Conservation (phyloP, 805 yeast species). For the Henningerozyma blattae region DNA sequence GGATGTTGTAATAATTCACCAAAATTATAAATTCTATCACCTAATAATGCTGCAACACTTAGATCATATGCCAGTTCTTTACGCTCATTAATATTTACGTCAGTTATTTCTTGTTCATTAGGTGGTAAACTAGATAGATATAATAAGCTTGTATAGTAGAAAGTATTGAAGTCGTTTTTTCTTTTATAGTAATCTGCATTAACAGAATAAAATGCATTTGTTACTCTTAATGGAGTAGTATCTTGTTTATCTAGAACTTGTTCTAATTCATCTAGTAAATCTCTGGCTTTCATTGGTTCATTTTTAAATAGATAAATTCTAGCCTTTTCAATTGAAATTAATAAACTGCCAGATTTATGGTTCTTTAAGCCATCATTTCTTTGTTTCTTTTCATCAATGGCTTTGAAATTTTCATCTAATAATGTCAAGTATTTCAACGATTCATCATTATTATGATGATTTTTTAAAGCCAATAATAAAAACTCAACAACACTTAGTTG, state of each 20-base stretch:
- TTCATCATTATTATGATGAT: slow-evolving; percentile 32
- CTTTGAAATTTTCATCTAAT: slow-evolving; percentile 35
- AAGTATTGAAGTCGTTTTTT: slow-evolving; percentile 67
- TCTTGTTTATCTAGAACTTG: slow-evolving; percentile 45
- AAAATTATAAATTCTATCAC: slow-evolving; percentile 86
- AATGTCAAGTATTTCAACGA: slow-evolving; percentile 37
- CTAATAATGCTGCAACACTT: slow-evolving; percentile 76
- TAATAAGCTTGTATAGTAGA: slow-evolving; percentile 69
- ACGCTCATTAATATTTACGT: slow-evolving; percentile 13
- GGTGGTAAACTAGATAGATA: slow-evolving; percentile 65
- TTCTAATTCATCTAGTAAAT: slow-evolving; percentile 50
- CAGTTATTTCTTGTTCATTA: slow-evolving; percentile 13
- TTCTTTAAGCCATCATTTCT: slow-evolving; percentile 26
- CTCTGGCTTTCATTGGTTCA: slow-evolving; percentile 48
- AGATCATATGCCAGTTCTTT: slow-evolving; percentile 59
- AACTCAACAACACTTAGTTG: slow-evolving; percentile 71
- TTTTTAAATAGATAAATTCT: slow-evolving; percentile 50
- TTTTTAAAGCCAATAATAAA: slow-evolving; percentile 42
- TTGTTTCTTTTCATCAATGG: slow-evolving; percentile 22
- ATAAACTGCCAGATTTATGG: slow-evolving; percentile 44
- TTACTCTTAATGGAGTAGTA: slow-evolving; percentile 49
- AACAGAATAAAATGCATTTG: slow-evolving; percentile 74
- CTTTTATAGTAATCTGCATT: slow-evolving; percentile 64
- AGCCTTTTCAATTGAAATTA: slow-evolving; percentile 63
- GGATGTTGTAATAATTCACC: slow-evolving; percentile 92